Evolutionary conservation across 1,139 yeast genomes (phyloP), one percentile per base, ranked within the genome.

Genomic region (Spathaspora jeffriesii): DNA sequence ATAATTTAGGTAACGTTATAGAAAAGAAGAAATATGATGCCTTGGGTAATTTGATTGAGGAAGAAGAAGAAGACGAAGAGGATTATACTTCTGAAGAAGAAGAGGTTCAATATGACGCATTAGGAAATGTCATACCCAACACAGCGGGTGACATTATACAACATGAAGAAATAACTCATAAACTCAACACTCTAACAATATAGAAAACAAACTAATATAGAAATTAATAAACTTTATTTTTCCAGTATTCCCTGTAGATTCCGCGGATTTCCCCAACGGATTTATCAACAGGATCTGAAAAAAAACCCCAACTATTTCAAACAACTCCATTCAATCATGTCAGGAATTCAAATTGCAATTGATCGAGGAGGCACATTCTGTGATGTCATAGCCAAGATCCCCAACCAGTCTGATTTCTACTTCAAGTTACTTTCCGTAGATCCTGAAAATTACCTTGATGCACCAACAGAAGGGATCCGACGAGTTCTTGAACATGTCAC

Each of bases 291-390:
- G 34, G 17, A 21, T 20, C 14, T 20, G 27, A 15, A 37, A 37
- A 34, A 34, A 34, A 37, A 11, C 38, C 20, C 10, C 21, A 13
- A 36, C 14, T 9, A 36, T 17, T 36, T 36, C 23, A 34, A 31
- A 13, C 15, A 5, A 42, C 32, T 30, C 5, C 7, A 30, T 5
- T 8, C 20, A 30, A 17, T 9, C 8, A 34, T 34, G 38, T 34
- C 38, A 4, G 64, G 64, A 15, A 62, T 63, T 43, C 62, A 60
- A 45, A 60, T 67, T 41, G 70, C 71, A 31, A 59, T 67, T 34
- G 86, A 82, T 58, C 69, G 91, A 61, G 92, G 93, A 53, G 97
- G 97, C 46, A 91, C 97, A 0, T 90, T 90, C 68, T 89, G 96
- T 6, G 97, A 90, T 61, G 81, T 91, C 63, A 73, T 79, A 27